Evolutionary conservation across 2,329 filamentous ascomycete genomes (phyloP), one percentile per base, ranked within the genome.

Genomic region (Cordyceps pruinosa): DNA sequence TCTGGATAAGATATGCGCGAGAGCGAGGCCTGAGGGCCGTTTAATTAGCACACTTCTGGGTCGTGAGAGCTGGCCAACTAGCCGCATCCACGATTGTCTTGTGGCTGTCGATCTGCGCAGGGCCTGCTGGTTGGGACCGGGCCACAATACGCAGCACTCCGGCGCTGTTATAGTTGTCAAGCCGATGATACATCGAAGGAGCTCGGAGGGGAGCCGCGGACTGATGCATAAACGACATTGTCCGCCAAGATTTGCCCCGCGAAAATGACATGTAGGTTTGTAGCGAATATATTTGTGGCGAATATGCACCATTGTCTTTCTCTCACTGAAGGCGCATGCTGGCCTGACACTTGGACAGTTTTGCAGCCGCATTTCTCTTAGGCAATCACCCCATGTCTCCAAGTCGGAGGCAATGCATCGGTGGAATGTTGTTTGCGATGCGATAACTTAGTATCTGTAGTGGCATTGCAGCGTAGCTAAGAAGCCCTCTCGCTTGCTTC

Each of bases 91-190:
- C 23, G 50, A 35, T 39, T 47, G 30, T 39, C n/a, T 37, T 13
- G 52, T 47, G 52, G 52, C 52, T 55, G 30, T 47, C 52, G 52
- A 55, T 47, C 52, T 55, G 34, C 30, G 19, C 23, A 19, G 28
- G 41, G 52, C 42, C 42, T 42, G 32, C 46, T 39, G 39, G 21
- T 21, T 23, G 13, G 19, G 39, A 10, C 28, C 15, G 26, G n/a
- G 26, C 4, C 12, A 21, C 17, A 42, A 2, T 23, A 23, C 5
- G n/a, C n/a, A 15, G 10, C 30, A 9, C 19, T 37, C 4, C 19
- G 10, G n/a, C 34, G 48, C n/a, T n/a, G n/a, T n/a, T 23, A 50
- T 37, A 39, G 17, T 45, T 52, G 28, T 26, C 17, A 13, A 45
- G 28, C 25, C 23, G 37, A 23, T 42, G 26, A 23, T 34, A 5